Evolutionary conservation across 1,284 basidiomycete species (phyloP), one percentile per base, ranked within the genome.

Genomic region (Bondarzewia mesenterica): DNA sequence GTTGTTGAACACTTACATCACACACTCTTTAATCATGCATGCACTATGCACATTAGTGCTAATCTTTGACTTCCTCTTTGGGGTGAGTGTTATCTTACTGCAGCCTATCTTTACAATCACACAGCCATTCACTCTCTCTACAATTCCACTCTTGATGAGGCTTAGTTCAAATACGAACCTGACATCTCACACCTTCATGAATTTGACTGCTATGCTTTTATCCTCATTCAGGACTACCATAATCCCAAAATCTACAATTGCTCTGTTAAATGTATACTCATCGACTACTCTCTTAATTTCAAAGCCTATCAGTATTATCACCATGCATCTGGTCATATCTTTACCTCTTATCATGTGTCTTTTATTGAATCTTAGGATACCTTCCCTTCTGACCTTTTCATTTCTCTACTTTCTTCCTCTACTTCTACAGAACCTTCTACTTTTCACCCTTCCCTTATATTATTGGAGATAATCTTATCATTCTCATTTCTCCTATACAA

Each of bases 241-340:
- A 51, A 66, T 54, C 45, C 66, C 0, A 68, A 68, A 46, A 51
- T 66, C 25, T 58, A 54, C 35, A 56, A 57, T 1, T 53, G 60
- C 0, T 65, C 63, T 3, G 32, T 61, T 12, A 60, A 67, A 51
- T 65, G 64, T 26, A 48, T 65, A 1, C 59, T 70, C 3, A 58
- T 68, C 23, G 65, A 65, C 0, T 69, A 70, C 46, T 56, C 53
- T 2, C 35, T 47, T 1, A 51, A 60, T 15, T 62, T 63, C 0
- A 69, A 68, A 50, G 53, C 64, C 0, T 69, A 68, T 45, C 39
- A 60, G 15, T 37, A 18, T 15, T 45, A 10, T 4, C 27, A 37
- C 16, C 27, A 10, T 3, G n/a, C 15, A 32, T 45, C 44, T n/a
- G 15, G 27, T 5, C n/a, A 16, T 18, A 10, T 45, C 32, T 5